phyloP scores from a whole-genome alignment of 2,329 filamentous ascomycete genomes.

The Nannizziopsis barbatae region DNA sequence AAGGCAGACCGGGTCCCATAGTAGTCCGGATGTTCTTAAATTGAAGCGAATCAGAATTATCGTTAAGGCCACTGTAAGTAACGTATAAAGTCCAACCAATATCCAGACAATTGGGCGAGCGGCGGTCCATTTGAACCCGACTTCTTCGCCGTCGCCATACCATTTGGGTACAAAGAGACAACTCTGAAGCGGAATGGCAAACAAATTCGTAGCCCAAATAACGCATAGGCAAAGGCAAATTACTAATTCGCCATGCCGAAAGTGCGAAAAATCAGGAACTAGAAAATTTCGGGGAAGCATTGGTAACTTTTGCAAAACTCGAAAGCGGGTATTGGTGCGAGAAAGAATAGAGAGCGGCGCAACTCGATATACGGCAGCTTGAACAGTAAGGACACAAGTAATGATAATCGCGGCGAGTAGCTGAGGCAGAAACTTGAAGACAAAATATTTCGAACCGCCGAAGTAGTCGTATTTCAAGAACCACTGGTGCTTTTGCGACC shows the following conservation, averaged over 20 bases:
- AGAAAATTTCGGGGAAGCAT: constrained; percentile 53
- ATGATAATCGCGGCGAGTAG: constrained; percentile 60
- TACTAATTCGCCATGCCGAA: constrained; percentile 56
- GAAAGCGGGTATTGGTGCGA: constrained; percentile 43
- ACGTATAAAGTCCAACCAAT: constrained; percentile 59
- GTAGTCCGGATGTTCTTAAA: constrained; percentile 57
- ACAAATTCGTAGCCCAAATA: constrained; percentile 62
- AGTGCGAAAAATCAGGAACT: constrained; percentile 56
- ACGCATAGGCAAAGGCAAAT: constrained; percentile 55
- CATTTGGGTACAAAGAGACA: constrained; percentile 59
- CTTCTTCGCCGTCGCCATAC: constrained; percentile 47
- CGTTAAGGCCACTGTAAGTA: constrained; percentile 49
- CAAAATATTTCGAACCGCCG: constrained; percentile 65
- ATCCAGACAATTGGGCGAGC: constrained; percentile 71
- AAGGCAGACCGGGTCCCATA: constrained; percentile 74
- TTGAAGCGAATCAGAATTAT: constrained; percentile 55
- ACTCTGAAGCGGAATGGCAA: constrained; percentile 71
- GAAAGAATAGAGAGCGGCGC: constrained; percentile 71
- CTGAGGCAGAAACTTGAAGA: constrained; percentile 77
- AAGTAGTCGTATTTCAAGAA: constrained; percentile 58
- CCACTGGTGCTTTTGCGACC: constrained; percentile 51
- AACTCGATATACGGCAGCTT: constrained; percentile 62
- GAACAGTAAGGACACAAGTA: constrained; percentile 65
- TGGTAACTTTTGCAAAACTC: constrained; percentile 53
- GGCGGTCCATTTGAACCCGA: constrained; percentile 66